Base-by-base conservation (phyloP, 371 early-diverging fungal species). In the Smittium culicis region DNA sequence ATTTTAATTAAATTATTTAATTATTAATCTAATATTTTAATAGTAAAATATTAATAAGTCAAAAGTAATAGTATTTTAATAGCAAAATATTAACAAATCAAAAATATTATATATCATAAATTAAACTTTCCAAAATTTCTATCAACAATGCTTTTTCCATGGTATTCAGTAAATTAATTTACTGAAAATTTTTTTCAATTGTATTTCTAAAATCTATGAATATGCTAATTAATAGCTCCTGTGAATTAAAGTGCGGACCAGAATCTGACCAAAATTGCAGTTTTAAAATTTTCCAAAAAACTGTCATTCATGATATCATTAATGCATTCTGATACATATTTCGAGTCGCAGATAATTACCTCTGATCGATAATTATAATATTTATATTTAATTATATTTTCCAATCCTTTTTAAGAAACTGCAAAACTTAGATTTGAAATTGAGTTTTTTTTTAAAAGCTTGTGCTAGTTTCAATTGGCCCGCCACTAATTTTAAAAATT, bases 121-220 rank as follows among this genome's bases (percentile, higher is more conserved):
- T 45, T 16, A 14, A n/a, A 14, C 45, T 45, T 45, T 14, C 45
- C 45, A 45, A 45, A 45, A 20, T 45, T 8, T 45, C 57, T 25
- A 25, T 25, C 57, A 14, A 57, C 11, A 16, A 57, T 27, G 25
- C 57, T 57, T 27, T 57, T 57, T 57, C 25, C 27, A 27, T 57
- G 27, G 3, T 57, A 57, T 27, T 57, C 57, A n/a, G 57, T 57
- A 57, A 57, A 57, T n/a, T 57, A 57, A 27, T 57, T 57, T 27
- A 57, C 5, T n/a, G 11, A 16, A 57, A 57, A 57, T 11, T 3
- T 25, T 25, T 57, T 57, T 14, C 25, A 3, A 57, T 16, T n/a
- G 27, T n/a, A 3, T 8, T 25, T 57, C 27, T 14, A 14, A 57
- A 57, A 5, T 57, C 25, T 14, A 57, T 11, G 25, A 57, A 57